A percentile compares a stretch with the other conserved stretches of the same genome.
Evolutionary conservation across 768 basidiomycete species (phyloP).

Genomic region (Naganishia vaughanmartiniae): DNA sequence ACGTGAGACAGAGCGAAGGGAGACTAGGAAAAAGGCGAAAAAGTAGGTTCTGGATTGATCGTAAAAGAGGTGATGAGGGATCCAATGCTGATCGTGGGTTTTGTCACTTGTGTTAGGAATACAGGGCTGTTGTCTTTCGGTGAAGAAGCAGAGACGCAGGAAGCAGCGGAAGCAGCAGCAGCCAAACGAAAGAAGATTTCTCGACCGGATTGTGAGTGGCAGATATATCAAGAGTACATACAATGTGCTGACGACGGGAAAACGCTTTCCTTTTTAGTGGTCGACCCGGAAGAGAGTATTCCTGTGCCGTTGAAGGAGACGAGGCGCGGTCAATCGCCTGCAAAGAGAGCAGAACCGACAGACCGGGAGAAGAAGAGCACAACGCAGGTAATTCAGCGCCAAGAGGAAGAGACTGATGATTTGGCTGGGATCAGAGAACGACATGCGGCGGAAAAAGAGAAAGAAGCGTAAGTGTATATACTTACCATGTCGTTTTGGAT

Average conservation of each 20-base stretch:
- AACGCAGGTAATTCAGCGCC: background rate
- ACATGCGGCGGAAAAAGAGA: slow-evolving; percentile 26
- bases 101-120: slow-evolving; percentile 60
- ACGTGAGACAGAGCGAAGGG: slow-evolving; percentile 41
- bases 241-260: no score
- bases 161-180: slow-evolving; percentile 57
- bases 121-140: slow-evolving; percentile 86
- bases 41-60: slow-evolving; percentile 61
- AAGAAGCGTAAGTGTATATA: slow-evolving; percentile 24
- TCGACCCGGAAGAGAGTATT: slow-evolving; percentile 17
- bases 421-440: slow-evolving; percentile 25
- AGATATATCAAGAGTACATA: background rate
- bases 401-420: slow-evolving; percentile 19
- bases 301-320: background rate
- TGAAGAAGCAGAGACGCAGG: slow-evolving; percentile 63
- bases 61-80: slow-evolving; percentile 19
- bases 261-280: background rate
- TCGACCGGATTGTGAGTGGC: slow-evolving; percentile 72
- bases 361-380: background rate
- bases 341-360: background rate
- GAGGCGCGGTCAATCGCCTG: background rate
- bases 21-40: slow-evolving; percentile 68
- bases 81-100: background rate
- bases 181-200: slow-evolving; percentile 78
- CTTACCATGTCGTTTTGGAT: background rate